These are phyloP conservation scores for Primulina huaijiensis DNA, from an alignment of 257 asterid genomes.

Conservation along the genomic window DNA sequence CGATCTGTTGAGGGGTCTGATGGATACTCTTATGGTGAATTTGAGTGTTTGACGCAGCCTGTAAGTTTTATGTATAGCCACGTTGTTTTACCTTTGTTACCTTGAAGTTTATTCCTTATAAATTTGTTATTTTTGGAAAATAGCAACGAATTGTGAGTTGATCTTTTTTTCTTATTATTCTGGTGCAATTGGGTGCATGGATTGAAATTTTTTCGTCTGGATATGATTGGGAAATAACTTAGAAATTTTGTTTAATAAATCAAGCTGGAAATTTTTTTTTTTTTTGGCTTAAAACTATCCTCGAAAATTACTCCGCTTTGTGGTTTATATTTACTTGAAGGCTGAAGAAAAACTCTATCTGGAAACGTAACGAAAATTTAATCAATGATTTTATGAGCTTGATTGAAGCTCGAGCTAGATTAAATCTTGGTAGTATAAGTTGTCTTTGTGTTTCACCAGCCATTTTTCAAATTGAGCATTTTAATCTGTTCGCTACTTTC, in stretches of 20 bases:
- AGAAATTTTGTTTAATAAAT: too few species aligned
- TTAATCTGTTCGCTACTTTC: neutral
- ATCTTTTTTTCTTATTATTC: neutral
- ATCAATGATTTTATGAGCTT: neutral
- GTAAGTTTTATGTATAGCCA: conserved; percentile 34
- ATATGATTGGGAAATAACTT: neutral
- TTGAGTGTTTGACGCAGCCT: conserved; percentile 42
- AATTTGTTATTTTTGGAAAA: neutral
- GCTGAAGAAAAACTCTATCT: too few species aligned
- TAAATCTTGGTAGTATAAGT: too few species aligned
- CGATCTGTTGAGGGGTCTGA: conserved; percentile 34
- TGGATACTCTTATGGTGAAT: conserved; percentile 36
- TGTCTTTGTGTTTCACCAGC: neutral
- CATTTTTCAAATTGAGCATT: neutral
- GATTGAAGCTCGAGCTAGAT: too few species aligned
- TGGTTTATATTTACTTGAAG: neutral
- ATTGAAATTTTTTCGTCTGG: neutral
- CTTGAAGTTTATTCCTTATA: neutral
- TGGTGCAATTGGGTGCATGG: neutral
- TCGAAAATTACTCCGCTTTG: neutral
- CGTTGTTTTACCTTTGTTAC: neutral
- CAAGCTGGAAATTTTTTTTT: neutral
- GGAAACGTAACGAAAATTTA: too few species aligned
- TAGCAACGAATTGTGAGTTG: neutral
- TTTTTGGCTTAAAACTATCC: too few species aligned